Evolutionary conservation across 2,329 filamentous ascomycete species (phyloP).

Genomic region (Aspergillus quadricinctus): DNA sequence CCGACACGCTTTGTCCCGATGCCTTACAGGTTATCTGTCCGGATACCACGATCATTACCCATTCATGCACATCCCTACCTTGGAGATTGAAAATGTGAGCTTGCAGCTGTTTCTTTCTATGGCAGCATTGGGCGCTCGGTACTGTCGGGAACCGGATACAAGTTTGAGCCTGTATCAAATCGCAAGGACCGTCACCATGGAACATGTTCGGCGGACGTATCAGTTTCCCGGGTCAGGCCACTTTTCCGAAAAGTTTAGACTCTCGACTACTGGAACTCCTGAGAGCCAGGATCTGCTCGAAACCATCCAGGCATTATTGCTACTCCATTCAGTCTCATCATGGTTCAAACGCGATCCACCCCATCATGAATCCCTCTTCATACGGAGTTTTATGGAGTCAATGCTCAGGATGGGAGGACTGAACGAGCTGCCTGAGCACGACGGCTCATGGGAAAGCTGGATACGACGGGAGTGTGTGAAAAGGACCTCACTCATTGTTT

Average conservation of each 20-base stretch:
- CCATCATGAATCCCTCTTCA: slow-evolving; percentile 24
- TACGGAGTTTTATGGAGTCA: slow-evolving; percentile 28
- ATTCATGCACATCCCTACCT: slow-evolving; percentile 29
- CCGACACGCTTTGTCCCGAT: slow-evolving; percentile 30
- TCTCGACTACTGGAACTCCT: slow-evolving; percentile 6
- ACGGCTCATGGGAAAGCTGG: slow-evolving; percentile 32
- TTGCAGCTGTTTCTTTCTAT: slow-evolving; percentile 27
- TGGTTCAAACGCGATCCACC: slow-evolving; percentile 32
- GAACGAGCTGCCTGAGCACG: slow-evolving; percentile 24
- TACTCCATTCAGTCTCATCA: slow-evolving; percentile 25
- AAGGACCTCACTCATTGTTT: slow-evolving; percentile 29
- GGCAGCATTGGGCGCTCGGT: slow-evolving; percentile 30
- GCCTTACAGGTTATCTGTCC: slow-evolving; percentile 29
- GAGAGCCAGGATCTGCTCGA: slow-evolving; percentile 25
- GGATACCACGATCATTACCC: slow-evolving; percentile 33
- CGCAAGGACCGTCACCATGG: slow-evolving; percentile 29
- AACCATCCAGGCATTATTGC: slow-evolving; percentile 24
- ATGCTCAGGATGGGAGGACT: slow-evolving; percentile 25
- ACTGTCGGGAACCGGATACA: slow-evolving; percentile 30
- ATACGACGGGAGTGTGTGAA: slow-evolving; percentile 27
- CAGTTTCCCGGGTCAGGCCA: slow-evolving; percentile 13
- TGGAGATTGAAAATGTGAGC: slow-evolving; percentile 22
- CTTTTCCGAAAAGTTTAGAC: neutral
- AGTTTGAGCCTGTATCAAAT: slow-evolving; percentile 29
- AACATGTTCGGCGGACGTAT: slow-evolving; percentile 27